phyloP scores from a whole-genome alignment of 371 early-diverging fungal genomes.

The Mortierella sp. region DNA sequence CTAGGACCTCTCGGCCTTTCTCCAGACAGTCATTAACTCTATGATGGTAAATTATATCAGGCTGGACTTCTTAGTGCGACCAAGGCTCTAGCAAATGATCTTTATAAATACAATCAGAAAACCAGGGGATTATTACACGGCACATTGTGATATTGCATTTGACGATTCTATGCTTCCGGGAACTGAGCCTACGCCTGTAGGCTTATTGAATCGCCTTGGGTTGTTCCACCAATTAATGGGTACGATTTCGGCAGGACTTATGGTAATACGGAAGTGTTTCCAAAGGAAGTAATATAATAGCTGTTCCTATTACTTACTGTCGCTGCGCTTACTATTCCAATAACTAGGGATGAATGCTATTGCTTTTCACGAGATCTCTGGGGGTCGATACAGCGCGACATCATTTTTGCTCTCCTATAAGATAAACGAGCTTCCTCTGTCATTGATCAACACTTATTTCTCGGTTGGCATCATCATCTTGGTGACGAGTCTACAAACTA shows the following conservation, averaged over 20 bases:
- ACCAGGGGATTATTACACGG: constrained; percentile 10
- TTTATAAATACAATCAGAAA: constrained; percentile 24
- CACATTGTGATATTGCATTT: neutral
- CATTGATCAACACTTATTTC: neutral
- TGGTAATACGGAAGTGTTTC: constrained; percentile 9
- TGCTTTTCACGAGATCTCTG: constrained; percentile 40
- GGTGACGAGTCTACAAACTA: neutral
- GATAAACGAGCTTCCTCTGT: constrained; percentile 32
- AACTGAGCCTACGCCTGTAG: neutral
- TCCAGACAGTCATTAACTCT: neutral
- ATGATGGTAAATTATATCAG: neutral
- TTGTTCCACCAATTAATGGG: constrained; percentile 20
- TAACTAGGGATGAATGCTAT: constrained; percentile 8
- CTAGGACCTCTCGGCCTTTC: too few species aligned
- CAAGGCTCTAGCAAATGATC: constrained; percentile 9
- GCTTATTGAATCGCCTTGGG: constrained; percentile 14
- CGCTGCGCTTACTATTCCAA: too few species aligned
- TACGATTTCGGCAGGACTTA: neutral
- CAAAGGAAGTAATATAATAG: constrained; percentile 22
- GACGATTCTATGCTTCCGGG: neutral
- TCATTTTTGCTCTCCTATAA: constrained; percentile 30
- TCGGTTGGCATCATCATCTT: neutral
- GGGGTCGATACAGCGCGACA: constrained; percentile 32
- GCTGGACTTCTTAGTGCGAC: neutral
- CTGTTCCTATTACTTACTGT: neutral